phyloP scores from a whole-genome alignment of 495 filamentous ascomycete genomes.

The Penicillium angulare region DNA sequence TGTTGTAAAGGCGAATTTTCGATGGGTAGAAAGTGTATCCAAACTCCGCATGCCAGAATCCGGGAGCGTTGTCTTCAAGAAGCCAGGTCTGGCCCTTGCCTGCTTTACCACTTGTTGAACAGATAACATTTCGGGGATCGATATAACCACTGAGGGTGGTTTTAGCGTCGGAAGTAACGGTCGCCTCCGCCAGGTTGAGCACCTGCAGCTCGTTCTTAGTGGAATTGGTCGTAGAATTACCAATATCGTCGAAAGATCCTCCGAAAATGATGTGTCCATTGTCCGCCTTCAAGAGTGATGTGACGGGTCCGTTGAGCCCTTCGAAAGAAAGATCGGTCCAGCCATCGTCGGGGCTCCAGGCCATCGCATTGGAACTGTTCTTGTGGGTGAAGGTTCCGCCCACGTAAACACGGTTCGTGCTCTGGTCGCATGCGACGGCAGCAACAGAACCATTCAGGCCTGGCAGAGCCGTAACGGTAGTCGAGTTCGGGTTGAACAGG shows the following conservation, averaged over 20 bases:
- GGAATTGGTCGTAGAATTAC: constrained; percentile 60
- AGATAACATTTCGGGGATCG: constrained; percentile 82
- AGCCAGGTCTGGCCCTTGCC: constrained; percentile 79
- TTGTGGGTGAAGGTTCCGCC: constrained; percentile 79
- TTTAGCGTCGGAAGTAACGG: constrained; percentile 63
- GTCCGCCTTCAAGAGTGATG: constrained; percentile 73
- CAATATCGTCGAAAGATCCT: constrained; percentile 86
- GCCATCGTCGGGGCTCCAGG: constrained; percentile 64
- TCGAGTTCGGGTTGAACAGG: constrained; percentile 69
- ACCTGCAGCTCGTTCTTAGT: constrained; percentile 66
- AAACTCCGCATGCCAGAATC: constrained; percentile 83
- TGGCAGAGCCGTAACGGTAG: constrained; percentile 64
- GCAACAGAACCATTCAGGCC: constrained; percentile 81
- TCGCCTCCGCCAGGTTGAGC: constrained; percentile 78
- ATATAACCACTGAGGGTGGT: constrained; percentile 62
- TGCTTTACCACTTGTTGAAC: constrained; percentile 63
- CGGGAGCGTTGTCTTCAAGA: constrained; percentile 72
- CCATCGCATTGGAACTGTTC: constrained; percentile 84
- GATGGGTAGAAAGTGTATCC: constrained; percentile 79
- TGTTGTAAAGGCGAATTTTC: constrained; percentile 87
- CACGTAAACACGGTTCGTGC: constrained; percentile 82
- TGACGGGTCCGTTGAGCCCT: constrained; percentile 93
- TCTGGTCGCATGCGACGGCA: constrained; percentile 77
- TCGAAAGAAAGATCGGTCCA: constrained; percentile 89
- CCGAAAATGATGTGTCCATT: constrained; percentile 88